phyloP scores from a whole-genome alignment of 2,329 filamentous ascomycete species.

The Aspergillus pseudotamarii region DNA sequence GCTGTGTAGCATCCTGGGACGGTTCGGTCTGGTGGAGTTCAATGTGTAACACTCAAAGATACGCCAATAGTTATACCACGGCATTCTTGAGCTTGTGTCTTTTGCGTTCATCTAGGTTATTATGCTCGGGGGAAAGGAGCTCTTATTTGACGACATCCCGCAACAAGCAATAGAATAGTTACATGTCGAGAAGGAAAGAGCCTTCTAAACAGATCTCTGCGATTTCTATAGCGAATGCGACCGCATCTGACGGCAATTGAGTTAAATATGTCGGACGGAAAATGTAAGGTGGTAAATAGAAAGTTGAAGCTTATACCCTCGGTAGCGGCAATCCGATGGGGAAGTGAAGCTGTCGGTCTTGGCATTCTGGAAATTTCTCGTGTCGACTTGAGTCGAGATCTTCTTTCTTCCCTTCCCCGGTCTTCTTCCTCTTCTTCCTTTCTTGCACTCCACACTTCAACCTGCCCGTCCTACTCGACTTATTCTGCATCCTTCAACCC shows the following conservation, averaged over 20 bases:
- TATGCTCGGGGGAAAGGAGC: slow-evolving; percentile 18
- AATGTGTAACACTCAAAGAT: slow-evolving; percentile 10
- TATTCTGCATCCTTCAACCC: slow-evolving; percentile 4
- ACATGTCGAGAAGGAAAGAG: neutral
- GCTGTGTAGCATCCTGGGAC: slow-evolving; percentile 10
- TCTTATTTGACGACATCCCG: neutral
- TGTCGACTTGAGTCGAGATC: slow-evolving; percentile 32
- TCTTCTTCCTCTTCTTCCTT: slow-evolving; percentile 33
- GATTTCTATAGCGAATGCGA: neutral
- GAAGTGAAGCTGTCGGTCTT: slow-evolving; percentile 36
- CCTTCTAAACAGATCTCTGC: too few relatives aligned
- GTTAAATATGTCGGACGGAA: neutral
- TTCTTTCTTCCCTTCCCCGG: slow-evolving; percentile 32
- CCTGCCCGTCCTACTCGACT: slow-evolving; percentile 16
- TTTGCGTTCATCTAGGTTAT: neutral
- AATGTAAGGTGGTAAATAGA: neutral
- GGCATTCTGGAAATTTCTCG: slow-evolving; percentile 51
- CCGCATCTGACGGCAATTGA: neutral
- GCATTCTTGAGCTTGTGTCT: neutral
- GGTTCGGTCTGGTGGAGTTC: slow-evolving; percentile 23
- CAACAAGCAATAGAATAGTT: neutral
- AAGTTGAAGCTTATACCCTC: slow-evolving; percentile 27
- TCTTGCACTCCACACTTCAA: slow-evolving; percentile 31
- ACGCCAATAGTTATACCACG: neutral
- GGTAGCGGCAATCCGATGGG: slow-evolving; percentile 25